These are phyloP conservation scores for Sarocladium oryzae DNA, from an alignment of 2,329 filamentous ascomycete species.

Conservation along the genomic window DNA sequence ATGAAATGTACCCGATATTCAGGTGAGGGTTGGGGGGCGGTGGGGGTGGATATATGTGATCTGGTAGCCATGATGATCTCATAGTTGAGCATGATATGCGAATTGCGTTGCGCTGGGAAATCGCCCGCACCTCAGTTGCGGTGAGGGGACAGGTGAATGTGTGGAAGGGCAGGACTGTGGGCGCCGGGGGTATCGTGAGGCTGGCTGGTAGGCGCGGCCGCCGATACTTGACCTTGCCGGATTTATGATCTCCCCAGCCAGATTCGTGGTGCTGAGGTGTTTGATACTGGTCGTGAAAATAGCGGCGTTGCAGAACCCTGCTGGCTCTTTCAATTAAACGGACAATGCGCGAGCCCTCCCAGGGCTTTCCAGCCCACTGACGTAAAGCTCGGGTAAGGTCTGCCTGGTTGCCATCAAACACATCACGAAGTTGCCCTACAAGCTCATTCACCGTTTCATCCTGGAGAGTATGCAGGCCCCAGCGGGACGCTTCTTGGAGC, in stretches of 20 bases:
- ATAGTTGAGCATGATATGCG: constrained; percentile 90
- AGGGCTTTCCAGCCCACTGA: constrained; percentile 66
- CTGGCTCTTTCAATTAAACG: constrained; percentile 79
- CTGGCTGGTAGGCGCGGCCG: constrained; percentile 67
- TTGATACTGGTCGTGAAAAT: constrained; percentile 51
- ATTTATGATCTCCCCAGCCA: neutral
- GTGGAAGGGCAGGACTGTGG: constrained; percentile 93
- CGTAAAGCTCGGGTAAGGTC: constrained; percentile 35
- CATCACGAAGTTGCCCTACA: constrained; percentile 35
- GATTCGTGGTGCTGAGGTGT: too few species aligned
- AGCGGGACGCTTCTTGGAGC: constrained; percentile 74
- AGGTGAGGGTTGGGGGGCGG: constrained; percentile 72
- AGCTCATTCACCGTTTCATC: constrained; percentile 46
- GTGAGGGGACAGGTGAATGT: constrained; percentile 94
- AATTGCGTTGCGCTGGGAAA: constrained; percentile 89
- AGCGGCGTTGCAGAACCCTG: constrained; percentile 70
- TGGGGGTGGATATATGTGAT: constrained; percentile 77
- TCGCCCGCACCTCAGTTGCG: constrained; percentile 84
- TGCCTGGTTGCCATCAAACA: constrained; percentile 29
- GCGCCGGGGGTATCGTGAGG: constrained; percentile 76
- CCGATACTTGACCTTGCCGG: constrained; percentile 44
- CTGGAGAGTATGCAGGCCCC: constrained; percentile 70
- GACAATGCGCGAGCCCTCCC: constrained; percentile 83
- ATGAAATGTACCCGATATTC: constrained; percentile 94
- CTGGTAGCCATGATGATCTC: constrained; percentile 77